Base-by-base conservation (phyloP, 768 basidiomycete species). In the Collybia mongolica region DNA sequence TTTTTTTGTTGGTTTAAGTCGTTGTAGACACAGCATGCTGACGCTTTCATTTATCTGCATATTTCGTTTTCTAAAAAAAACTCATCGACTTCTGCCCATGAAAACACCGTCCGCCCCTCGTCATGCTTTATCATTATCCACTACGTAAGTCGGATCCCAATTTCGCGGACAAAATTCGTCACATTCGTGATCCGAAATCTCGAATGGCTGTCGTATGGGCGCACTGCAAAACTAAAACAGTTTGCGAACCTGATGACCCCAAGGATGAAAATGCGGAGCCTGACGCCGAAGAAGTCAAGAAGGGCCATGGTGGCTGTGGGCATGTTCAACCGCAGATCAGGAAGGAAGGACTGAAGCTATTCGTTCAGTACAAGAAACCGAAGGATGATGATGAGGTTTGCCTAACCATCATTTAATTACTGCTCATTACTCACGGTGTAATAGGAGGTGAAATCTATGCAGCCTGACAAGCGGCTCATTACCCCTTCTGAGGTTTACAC, bases 301-400 rank as follows among this genome's bases (percentile, higher is more conserved):
- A 85, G 62, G 92, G 93, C 2, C 97, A 98, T 54, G 95, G 93
- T n/a, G 97, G 97, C 14, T 98, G 97, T 68, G 97, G 97, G 39
- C 92, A 94, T 61, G 68, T 78, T 22, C 97, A 99, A 66, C 97
- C 97, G 0, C 73, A 79, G 45, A 81, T 98, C 60, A 74, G 97
- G 54, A 98, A 95, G 72, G 97, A 99, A 66, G 97, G 93, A 9
- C 68, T 98, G 53, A 98, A 98, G 71, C 76, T 98, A 22, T 95
- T 94, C 61, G 82, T 93, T 19, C 91, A 96, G 54, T 95, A 94
- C 76, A 98, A 97, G 73, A 88, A 90, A 60, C 72, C 84, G n/a
- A 93, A 92, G 67, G 93, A 96, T 56, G 92, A 96, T 48, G 93
- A 93, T 52, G 97, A 98, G 77, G 92, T 92, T 65, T 57, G 84